A percentile compares a stretch with the other conserved stretches of the same genome.
Conservation (phyloP, 2,329 filamentous ascomycete genomes). For the Camillea tinctor region DNA sequence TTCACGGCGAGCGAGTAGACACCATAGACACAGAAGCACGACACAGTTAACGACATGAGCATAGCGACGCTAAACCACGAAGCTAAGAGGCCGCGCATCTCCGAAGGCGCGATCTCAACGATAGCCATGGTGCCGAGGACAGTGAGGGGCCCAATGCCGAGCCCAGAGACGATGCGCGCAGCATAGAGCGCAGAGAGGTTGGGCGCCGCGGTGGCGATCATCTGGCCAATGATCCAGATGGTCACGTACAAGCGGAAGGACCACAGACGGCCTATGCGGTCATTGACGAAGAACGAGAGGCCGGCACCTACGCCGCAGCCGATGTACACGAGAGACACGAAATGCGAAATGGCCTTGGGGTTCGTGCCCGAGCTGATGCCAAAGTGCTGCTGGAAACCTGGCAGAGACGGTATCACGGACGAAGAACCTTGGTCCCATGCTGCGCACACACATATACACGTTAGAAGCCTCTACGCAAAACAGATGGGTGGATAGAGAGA, state of each 20-base stretch:
- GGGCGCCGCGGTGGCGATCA: constrained; percentile 10
- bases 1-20: background rate
- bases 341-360: constrained; percentile 31
- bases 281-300: constrained; percentile 37
- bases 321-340: constrained; percentile 37
- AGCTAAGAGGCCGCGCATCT: constrained; percentile 1
- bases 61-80: background rate
- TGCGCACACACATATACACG: constrained; percentile 1
- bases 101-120: constrained; percentile 1
- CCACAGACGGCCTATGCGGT: constrained; percentile 16
- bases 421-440: constrained; percentile 35
- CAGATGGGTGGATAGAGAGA: too few species aligned
- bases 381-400: constrained; percentile 37
- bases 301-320: constrained; percentile 30
- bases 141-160: background rate
- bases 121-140: background rate
- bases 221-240: constrained; percentile 35
- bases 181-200: constrained; percentile 1
- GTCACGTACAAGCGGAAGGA: constrained; percentile 33
- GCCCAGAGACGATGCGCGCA: background rate
- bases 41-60: background rate
- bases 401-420: constrained; percentile 32
- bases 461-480: background rate
- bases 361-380: constrained; percentile 31
- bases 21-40: background rate